Conservation (phyloP, 345 rosid species). For the Eutrema heterophyllum region DNA sequence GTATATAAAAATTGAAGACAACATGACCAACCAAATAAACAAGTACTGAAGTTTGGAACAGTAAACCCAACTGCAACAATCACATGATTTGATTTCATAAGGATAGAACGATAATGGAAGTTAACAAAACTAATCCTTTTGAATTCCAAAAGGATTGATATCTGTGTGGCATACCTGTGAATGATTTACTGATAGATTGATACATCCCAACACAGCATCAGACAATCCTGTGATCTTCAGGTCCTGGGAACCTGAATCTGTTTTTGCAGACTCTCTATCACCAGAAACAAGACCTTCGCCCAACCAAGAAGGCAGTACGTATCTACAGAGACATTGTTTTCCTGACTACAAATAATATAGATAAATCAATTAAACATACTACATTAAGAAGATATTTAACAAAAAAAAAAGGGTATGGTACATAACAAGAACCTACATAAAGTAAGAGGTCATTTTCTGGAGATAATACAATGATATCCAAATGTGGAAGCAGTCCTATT, state of each 20-base stretch:
- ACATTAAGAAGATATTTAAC: background rate
- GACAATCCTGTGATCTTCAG: conserved; percentile 69
- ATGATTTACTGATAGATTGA: conserved; percentile 65
- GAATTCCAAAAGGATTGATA: background rate
- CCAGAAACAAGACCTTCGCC: conserved; percentile 38
- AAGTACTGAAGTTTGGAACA: conserved; percentile 1
- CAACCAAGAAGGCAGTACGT: conserved; percentile 61
- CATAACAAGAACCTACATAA: conserved; percentile 57
- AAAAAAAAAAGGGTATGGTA: conserved; percentile 6
- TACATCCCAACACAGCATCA: conserved; percentile 78
- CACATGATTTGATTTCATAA: conserved; percentile 6
- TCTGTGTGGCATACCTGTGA: conserved; percentile 54
- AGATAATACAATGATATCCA: conserved; percentile 72
- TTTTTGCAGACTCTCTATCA: conserved; percentile 47
- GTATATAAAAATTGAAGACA: conserved; percentile 1
- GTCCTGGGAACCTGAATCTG: conserved; percentile 44
- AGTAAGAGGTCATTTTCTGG: conserved; percentile 75
- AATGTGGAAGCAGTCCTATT: conserved; percentile 57
- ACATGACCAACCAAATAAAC: conserved; percentile 13
- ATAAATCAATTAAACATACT: background rate
- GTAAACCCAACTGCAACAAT: conserved; percentile 11
- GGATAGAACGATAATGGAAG: background rate
- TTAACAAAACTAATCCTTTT: conserved; percentile 13
- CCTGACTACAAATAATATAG: conserved; percentile 67
- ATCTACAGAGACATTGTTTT: conserved; percentile 82